Conservation (phyloP, 768 basidiomycete species). For the Rubroboletus satanas region DNA sequence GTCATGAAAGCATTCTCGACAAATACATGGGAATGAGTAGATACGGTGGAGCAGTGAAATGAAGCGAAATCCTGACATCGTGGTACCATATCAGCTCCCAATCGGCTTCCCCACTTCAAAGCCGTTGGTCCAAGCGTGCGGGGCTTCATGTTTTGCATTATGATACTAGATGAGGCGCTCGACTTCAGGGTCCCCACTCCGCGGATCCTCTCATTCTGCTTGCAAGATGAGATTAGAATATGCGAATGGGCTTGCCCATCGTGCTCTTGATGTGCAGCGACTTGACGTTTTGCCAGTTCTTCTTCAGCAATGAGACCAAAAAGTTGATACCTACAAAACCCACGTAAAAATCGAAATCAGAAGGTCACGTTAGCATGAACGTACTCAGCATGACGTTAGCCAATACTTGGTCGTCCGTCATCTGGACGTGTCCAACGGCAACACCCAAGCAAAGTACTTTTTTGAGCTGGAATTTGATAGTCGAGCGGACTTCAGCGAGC, state of each 20-base stretch:
- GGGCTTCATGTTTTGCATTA: constrained; percentile 93
- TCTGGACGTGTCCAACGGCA: constrained; percentile 95
- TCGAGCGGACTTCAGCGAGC: constrained; percentile 92
- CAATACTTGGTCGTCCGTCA: constrained; percentile 96
- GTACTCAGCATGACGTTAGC: constrained; percentile 95
- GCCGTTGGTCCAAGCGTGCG: constrained; percentile 99
- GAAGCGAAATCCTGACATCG: constrained; percentile 21
- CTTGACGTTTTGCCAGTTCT: constrained; percentile 99
- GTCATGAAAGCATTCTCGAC: constrained; percentile 14
- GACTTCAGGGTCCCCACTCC: constrained; percentile 13
- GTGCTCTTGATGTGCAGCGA: constrained; percentile 98
- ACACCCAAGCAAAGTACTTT: constrained; percentile 99
- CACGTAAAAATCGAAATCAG: constrained; percentile 3
- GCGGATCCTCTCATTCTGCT: constrained; percentile 6
- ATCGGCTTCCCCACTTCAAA: constrained; percentile 67
- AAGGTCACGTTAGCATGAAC: constrained; percentile 23
- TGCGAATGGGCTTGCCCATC: constrained; percentile 97
- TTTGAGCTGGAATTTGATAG: constrained; percentile 99
- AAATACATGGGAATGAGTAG: constrained; percentile 21
- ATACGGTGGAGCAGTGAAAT: constrained; percentile 9
- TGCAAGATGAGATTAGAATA: constrained; percentile 57
- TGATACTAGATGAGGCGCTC: constrained; percentile 35
- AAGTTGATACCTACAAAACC: constrained; percentile 88
- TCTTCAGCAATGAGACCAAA: constrained; percentile 97
- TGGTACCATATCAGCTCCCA: constrained; percentile 76